These are phyloP conservation scores for Trichothecium roseum DNA, from an alignment of 2,329 filamentous ascomycete species.

Conservation along the genomic window DNA sequence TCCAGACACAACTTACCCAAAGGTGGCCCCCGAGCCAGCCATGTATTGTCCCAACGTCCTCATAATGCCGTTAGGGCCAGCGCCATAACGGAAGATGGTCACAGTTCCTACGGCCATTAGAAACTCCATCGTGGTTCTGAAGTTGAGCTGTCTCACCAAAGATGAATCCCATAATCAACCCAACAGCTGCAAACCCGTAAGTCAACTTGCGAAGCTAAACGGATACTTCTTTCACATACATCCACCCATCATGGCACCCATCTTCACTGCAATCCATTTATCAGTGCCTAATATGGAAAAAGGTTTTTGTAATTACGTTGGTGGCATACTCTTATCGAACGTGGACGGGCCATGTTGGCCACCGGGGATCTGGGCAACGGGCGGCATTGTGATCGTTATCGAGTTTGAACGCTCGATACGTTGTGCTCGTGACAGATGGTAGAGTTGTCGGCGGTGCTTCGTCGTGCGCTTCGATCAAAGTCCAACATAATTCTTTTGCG, in stretches of 20 bases:
- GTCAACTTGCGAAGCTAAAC: neutral
- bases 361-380: conserved; percentile 26
- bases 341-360: conserved; percentile 38
- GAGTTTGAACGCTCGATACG: neutral
- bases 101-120: conserved; percentile 56
- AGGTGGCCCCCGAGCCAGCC: conserved; percentile 87
- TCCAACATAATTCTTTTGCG: no score
- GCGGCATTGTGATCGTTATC: conserved; percentile 23
- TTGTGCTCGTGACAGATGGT: no score
- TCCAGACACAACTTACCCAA: conserved; percentile 55
- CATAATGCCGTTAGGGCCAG: conserved; percentile 87
- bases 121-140: neutral
- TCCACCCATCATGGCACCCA: conserved; percentile 97
- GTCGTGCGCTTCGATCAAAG: no score
- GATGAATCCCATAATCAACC: conserved; percentile 94
- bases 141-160: conserved; percentile 54
- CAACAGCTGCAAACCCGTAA: conserved; percentile 56
- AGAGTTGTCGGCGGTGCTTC: no score
- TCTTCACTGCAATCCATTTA: conserved; percentile 45
- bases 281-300: neutral
- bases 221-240: conserved; percentile 50
- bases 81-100: conserved; percentile 91
- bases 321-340: conserved; percentile 40
- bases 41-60: conserved; percentile 94
- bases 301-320: neutral